Evolutionary conservation across 805 yeast genomes (phyloP), one percentile per base, ranked within the genome.

Genomic region (Saturnispora hagleri): DNA sequence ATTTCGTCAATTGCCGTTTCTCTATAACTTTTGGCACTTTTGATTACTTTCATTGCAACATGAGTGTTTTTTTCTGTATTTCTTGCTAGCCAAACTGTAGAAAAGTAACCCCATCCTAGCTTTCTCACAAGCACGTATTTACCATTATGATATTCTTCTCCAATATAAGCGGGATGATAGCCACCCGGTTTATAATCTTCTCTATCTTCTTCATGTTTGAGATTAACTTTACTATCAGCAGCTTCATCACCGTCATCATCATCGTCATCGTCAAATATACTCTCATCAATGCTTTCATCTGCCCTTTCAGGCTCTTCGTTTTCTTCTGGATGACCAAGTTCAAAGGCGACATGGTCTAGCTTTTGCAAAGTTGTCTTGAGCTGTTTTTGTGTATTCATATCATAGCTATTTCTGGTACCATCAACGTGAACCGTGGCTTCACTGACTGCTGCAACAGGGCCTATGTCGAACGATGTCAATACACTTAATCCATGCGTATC

Each of bases 31-130:
- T 80, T 79, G 15, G 97, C 96, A 60, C 95, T 84, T 56, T 97
- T 77, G 26, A 93, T 97, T 59, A 93, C 84, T 66, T 93, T 93
- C 76, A 93, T 77, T 1, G 99, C 99, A 22, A 93, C 98, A 63
- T 86, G 96, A 46, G 77, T 70, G 54, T 77, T 74, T 51, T 73
- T 71, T 55, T 72, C 74, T 53, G 80, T 83, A 48, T 72, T 73
- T 54, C 70, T 76, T 4, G 97, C 98, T 28, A 87, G 72, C 97
- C 97, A 90, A 22, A 88, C 97, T 1, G 96, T 93, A 27, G 95
- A 84, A 64, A 93, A 93, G 69, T 93, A 97, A 35, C 99, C 99
- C 99, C 99, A 93, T 0, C 99, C 99, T 4, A 93, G 73, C 64
- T 93, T 93, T 55, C 98, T 79, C 31, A 87, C 90, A 47, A 93